Evolutionary conservation across 768 basidiomycete species (phyloP).

Genomic region (Pleurotus salmoneostramineus): DNA sequence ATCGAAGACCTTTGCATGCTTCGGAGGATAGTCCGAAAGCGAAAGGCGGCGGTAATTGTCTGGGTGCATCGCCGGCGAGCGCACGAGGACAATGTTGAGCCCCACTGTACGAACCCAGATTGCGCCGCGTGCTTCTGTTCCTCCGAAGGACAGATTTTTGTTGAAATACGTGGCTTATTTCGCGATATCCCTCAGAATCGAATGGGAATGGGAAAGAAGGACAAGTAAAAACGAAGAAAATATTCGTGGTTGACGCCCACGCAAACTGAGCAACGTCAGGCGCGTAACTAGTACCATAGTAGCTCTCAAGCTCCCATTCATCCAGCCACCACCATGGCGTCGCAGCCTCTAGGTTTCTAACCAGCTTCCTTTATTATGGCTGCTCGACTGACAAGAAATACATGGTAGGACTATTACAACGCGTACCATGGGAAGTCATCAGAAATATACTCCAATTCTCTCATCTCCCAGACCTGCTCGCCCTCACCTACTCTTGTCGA

Average conservation of each 20-base stretch:
- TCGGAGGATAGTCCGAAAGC: conserved; percentile 13
- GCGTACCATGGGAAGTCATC: neutral
- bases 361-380: no score
- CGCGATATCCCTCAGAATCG: no score
- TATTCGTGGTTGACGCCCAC: no score
- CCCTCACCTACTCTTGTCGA: neutral
- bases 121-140: conserved; percentile 16
- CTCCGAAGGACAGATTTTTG: conserved; percentile 33
- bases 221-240: no score
- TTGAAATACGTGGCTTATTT: conserved; percentile 36
- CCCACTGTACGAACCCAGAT: conserved; percentile 22
- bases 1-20: conserved; percentile 34
- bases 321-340: no score
- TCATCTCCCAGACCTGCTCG: neutral
- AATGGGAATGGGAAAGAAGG: no score
- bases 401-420: neutral
- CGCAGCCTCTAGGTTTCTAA: no score
- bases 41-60: conserved; percentile 22
- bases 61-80: conserved; percentile 29
- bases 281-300: no score
- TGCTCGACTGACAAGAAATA: no score
- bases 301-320: no score
- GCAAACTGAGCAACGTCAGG: no score
- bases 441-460: neutral
- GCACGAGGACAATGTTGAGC: conserved; percentile 21